phyloP scores from a whole-genome alignment of 2,329 filamentous ascomycete species.

The Ustulina deusta region DNA sequence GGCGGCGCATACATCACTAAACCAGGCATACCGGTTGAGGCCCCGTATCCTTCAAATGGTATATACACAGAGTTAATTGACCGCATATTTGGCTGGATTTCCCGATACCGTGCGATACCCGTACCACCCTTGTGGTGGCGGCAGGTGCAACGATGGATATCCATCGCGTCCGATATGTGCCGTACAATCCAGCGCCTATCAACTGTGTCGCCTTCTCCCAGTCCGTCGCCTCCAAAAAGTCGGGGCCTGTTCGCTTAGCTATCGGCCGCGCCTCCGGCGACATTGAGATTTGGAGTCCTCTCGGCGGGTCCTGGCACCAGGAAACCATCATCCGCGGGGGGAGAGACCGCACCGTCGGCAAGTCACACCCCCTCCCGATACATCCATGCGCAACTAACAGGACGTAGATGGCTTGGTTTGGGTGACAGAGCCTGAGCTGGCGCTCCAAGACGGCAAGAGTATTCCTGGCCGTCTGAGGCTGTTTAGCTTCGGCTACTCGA shows the following conservation, averaged over 20 bases:
- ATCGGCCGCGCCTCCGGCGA: constrained; percentile 94
- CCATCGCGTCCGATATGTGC: constrained; percentile 96
- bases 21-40: constrained; percentile 4
- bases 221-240: constrained; percentile 64
- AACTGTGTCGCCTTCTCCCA: constrained; percentile 96
- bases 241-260: constrained; percentile 78
- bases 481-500: constrained; percentile 96
- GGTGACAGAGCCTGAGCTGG: constrained; percentile 86
- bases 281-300: constrained; percentile 97
- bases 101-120: constrained; percentile 20
- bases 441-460: constrained; percentile 70
- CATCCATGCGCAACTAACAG: constrained; percentile 17
- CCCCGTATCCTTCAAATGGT: not conserved
- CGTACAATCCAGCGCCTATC: constrained; percentile 90
- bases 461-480: constrained; percentile 81
- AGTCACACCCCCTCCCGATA: constrained; percentile 11
- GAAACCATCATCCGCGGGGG: constrained; percentile 88
- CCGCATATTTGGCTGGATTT: not conserved
- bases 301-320: constrained; percentile 85
- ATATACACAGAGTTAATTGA: constrained; percentile 2
- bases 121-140: constrained; percentile 22
- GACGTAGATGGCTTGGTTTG: constrained; percentile 92
- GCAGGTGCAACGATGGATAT: constrained; percentile 78
- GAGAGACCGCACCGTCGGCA: constrained; percentile 68
- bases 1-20: constrained; percentile 12